phyloP scores from a whole-genome alignment of 129 eudicot species.

The Gnaphalium uliginosum region DNA sequence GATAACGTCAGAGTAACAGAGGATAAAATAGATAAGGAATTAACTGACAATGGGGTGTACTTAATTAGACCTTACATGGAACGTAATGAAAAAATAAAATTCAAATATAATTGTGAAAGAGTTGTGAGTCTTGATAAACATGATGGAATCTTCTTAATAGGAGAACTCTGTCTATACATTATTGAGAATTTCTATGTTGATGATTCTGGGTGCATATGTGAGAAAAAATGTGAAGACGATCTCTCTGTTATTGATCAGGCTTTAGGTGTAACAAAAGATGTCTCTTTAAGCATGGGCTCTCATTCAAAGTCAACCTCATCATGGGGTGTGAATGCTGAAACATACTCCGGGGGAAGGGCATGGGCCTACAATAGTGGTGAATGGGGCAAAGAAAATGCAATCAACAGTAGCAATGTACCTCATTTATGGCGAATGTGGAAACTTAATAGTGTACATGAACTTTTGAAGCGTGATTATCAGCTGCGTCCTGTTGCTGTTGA shows the following conservation, averaged over 20 bases:
- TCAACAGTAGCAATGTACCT: slow-evolving; percentile 71
- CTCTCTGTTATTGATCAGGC: slow-evolving; percentile 92
- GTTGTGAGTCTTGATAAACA: slow-evolving; percentile 95
- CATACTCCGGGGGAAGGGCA: slow-evolving; percentile 76
- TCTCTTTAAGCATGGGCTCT: slow-evolving; percentile 52
- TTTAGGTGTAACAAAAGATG: slow-evolving; percentile 86
- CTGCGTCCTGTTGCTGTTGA: slow-evolving; percentile 96
- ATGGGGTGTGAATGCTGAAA: slow-evolving; percentile 54
- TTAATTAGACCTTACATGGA: slow-evolving; percentile 89
- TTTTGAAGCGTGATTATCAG: slow-evolving; percentile 96
- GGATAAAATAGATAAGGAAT: slow-evolving; percentile 74
- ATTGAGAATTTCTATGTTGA: slow-evolving; percentile 92
- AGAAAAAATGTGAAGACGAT: slow-evolving; percentile 84
- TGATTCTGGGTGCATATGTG: slow-evolving; percentile 86
- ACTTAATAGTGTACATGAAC: slow-evolving; percentile 92
- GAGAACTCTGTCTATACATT: slow-evolving; percentile 81
- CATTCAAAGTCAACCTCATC: slow-evolving; percentile 77
- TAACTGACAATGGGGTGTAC: slow-evolving; percentile 85
- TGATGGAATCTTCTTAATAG: slow-evolving; percentile 91
- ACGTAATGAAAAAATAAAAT: slow-evolving; percentile 79
- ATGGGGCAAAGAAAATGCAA: slow-evolving; percentile 86
- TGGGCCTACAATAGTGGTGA: slow-evolving; percentile 94
- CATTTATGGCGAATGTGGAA: slow-evolving; percentile 99
- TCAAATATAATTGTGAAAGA: slow-evolving; percentile 88
- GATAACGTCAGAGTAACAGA: slow-evolving; percentile 62